Base-by-base conservation (phyloP, 2,329 filamentous ascomycete species). In the Biscogniauxia sp. region DNA sequence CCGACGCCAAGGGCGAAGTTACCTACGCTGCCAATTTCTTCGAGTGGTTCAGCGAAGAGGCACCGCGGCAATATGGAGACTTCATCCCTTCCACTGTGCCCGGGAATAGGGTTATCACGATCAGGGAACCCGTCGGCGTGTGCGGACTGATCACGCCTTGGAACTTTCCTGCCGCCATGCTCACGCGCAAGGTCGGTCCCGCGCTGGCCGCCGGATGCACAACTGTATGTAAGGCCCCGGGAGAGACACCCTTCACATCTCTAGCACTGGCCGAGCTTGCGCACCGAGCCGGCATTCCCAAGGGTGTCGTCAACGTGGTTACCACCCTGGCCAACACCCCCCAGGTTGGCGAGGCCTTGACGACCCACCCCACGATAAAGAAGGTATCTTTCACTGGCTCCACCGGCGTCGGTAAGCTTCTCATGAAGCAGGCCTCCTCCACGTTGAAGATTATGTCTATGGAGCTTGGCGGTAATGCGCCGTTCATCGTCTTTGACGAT, bases 401-500 rank as follows among this genome's bases (percentile, higher is more conserved):
- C 20, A 90, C 87, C 0, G 76, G 72, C 52, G 86, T 90, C 45
- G 87, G 87, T 32, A 89, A 88, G 74, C 81, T 89, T 6, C 85
- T 99, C 58, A 97, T 97, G 93, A 90, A 91, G 79, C 93, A 97
- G 77, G 89, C 90, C 11, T 86, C 93, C 0, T 84, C 85, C 50
- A 97, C 93, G 0, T 79, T 97, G 68, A 98, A 98, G 84, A 84
- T 87, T 67, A 74, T 88, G 50, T 95, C 91, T 0, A 90, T 97
- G 75, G 94, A 98, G 75, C 88, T 98, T 1, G 94, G 94, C 58
- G 95, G 94, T 54, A 98, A 98, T 74, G 91, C 94, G 0, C 94
- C 94, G 1, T 96, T 97, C 74, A 97, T 98, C 67, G 92, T 98
- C 37, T 98, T 98, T 72, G 93, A 98, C 71, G 94, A 98, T 71